A percentile compares a stretch with the other conserved stretches of the same genome.
phyloP scores from a whole-genome alignment of 192 early-diverging fungal species.

The Coemansia reversa region DNA sequence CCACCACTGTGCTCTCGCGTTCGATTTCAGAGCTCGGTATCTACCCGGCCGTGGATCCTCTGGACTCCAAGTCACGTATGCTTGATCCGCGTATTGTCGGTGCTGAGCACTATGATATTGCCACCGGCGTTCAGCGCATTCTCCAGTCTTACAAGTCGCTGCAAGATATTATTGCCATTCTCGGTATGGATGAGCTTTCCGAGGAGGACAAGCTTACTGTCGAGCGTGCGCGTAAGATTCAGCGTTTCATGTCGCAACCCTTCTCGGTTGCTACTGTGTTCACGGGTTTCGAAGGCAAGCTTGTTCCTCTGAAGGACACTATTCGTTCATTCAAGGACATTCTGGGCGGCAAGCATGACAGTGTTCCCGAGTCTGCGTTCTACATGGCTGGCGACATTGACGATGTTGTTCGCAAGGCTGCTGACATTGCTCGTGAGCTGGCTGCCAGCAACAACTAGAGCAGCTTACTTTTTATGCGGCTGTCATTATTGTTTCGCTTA shows the following conservation, averaged over 20 bases:
- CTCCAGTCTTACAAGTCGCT: slow-evolving; percentile 99
- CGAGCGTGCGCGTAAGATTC: slow-evolving; percentile 99
- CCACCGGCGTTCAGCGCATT: slow-evolving; percentile 92
- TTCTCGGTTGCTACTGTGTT: slow-evolving; percentile 96
- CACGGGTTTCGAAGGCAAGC: slow-evolving; percentile 96
- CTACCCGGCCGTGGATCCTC: slow-evolving; percentile 98
- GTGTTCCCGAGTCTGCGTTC: slow-evolving; percentile 93
- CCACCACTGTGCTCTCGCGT: slow-evolving; percentile 99
- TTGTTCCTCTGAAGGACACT: slow-evolving; percentile 87
- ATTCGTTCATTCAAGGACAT: slow-evolving; percentile 98
- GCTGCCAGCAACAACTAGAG: slow-evolving; percentile 50
- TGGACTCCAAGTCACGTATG: slow-evolving; percentile 98
- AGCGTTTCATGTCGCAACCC: slow-evolving; percentile 98
- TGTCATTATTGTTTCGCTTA: no score
- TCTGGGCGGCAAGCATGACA: slow-evolving; percentile 94
- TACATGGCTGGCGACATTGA: slow-evolving; percentile 98
- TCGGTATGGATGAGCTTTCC: slow-evolving; percentile 99
- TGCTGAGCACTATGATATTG: slow-evolving; percentile 89
- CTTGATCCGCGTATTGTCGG: slow-evolving; percentile 97
- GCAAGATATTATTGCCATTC: slow-evolving; percentile 99
- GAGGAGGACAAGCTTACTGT: slow-evolving; percentile 98
- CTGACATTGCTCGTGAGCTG: slow-evolving; percentile 71
- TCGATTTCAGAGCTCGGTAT: slow-evolving; percentile 98
- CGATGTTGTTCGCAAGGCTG: slow-evolving; percentile 90
- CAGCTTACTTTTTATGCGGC: background rate